A percentile compares a stretch with the other conserved stretches of the same genome.
These are phyloP conservation scores for Tylopilus orsonianus DNA, from an alignment of 1,284 basidiomycete species.

Conservation along the genomic window DNA sequence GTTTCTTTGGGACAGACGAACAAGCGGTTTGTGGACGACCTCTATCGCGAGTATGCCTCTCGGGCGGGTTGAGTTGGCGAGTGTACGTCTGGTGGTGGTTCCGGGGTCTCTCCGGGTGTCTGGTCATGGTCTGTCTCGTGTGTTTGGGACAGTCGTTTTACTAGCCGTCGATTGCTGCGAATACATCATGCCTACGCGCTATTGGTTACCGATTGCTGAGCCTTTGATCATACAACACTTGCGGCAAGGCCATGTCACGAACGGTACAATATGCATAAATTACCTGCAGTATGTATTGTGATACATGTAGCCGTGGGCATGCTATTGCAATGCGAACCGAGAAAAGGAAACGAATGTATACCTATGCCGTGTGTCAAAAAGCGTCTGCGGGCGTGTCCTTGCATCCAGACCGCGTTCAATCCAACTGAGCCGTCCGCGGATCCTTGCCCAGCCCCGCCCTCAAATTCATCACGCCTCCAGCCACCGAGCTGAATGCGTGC, in stretches of 20 bases:
- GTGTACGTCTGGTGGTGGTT: no score
- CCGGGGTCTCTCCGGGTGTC: slow-evolving; percentile 1
- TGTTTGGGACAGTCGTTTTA: slow-evolving; percentile 11
- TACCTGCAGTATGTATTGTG: no score
- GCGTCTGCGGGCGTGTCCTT: no score
- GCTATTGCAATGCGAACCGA: no score
- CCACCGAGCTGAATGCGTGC: slow-evolving; percentile 43
- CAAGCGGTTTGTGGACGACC: slow-evolving; percentile 49
- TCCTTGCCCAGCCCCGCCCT: slow-evolving; percentile 41
- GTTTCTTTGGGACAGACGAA: slow-evolving; percentile 39
- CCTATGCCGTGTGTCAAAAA: no score
- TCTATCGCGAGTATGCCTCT: slow-evolving; percentile 50
- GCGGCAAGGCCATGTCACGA: no score
- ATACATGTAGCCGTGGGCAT: no score
- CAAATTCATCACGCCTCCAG: slow-evolving; percentile 43
- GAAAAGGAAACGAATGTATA: no score
- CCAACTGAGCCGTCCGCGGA: slow-evolving; percentile 38
- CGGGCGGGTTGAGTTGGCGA: slow-evolving; percentile 18
- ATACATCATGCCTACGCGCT: slow-evolving; percentile 12
- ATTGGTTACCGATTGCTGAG: neutral
- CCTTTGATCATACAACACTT: no score
- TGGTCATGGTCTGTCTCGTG: slow-evolving; percentile 5
- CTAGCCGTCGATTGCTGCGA: slow-evolving; percentile 18
- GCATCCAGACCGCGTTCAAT: no score
- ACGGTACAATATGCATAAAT: no score